Conservation (phyloP, 2,329 filamentous ascomycete species). For the Colletotrichum lupini region DNA sequence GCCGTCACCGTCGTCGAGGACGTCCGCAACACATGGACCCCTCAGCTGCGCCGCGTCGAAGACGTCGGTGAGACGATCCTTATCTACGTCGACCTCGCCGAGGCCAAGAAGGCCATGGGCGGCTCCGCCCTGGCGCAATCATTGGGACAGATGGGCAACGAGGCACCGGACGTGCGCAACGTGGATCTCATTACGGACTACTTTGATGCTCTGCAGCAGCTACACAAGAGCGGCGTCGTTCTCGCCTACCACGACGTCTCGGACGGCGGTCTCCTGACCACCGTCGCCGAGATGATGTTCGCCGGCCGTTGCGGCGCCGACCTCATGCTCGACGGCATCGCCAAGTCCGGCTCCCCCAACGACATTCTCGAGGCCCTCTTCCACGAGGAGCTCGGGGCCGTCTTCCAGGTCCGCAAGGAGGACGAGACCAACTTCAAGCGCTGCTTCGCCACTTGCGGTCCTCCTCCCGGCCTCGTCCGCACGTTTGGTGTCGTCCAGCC, state of each 20-base stretch:
- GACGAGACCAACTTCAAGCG: slow-evolving; percentile 88
- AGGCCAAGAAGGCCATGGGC: slow-evolving; percentile 83
- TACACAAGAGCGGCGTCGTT: slow-evolving; percentile 72
- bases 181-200: slow-evolving; percentile 86
- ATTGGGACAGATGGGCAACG: slow-evolving; percentile 85
- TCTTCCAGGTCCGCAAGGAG: slow-evolving; percentile 91
- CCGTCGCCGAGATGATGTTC: slow-evolving; percentile 97
- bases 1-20: slow-evolving; percentile 88
- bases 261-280: slow-evolving; percentile 91
- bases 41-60: slow-evolving; percentile 82
- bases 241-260: slow-evolving; percentile 96
- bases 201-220: slow-evolving; percentile 83
- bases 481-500: slow-evolving; percentile 83
- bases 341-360: slow-evolving; percentile 70
- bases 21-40: slow-evolving; percentile 91
- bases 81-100: slow-evolving; percentile 90
- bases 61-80: slow-evolving; percentile 91
- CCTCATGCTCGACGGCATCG: slow-evolving; percentile 81
- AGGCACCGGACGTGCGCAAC: slow-evolving; percentile 87
- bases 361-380: slow-evolving; percentile 84
- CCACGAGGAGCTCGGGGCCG: slow-evolving; percentile 94
- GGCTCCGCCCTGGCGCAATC: slow-evolving; percentile 93
- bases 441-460: slow-evolving; percentile 91
- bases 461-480: slow-evolving; percentile 82
- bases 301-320: slow-evolving; percentile 91